phyloP scores from a whole-genome alignment of 2,329 filamentous ascomycete species.

The Didymella pinodella region DNA sequence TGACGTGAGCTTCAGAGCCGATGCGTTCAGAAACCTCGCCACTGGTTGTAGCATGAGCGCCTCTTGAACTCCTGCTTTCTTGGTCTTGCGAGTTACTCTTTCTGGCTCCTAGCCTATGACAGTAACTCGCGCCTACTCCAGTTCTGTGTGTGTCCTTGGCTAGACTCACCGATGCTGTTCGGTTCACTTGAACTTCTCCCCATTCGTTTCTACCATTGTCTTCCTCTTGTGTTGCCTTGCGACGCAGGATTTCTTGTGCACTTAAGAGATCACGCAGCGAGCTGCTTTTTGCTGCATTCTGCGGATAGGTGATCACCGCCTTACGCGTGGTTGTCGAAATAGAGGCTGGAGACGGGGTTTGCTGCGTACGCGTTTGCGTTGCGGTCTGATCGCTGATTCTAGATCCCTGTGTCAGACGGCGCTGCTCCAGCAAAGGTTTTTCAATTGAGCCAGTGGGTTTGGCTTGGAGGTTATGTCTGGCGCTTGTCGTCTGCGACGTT shows the following conservation, averaged over 20 bases:
- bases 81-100: neutral
- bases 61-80: neutral
- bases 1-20: neutral
- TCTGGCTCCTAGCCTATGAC: neutral
- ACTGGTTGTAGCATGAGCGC: neutral
- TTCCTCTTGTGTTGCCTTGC: neutral
- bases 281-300: neutral
- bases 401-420: neutral
- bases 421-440: neutral
- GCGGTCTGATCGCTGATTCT: too few species aligned
- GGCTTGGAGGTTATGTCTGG: neutral
- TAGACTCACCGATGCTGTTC: neutral
- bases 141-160: neutral
- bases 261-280: neutral
- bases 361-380: neutral
- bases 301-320: neutral
- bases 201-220: neutral
- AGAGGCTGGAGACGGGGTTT: neutral
- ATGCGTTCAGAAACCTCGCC: neutral
- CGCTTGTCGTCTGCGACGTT: too few species aligned
- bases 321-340: neutral
- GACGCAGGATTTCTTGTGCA: neutral
- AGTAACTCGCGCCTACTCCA: conserved; percentile 3
- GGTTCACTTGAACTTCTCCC: neutral
- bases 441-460: neutral